phyloP scores from a whole-genome alignment of 148 eudicot genomes.

The Rhododendron vialii region DNA sequence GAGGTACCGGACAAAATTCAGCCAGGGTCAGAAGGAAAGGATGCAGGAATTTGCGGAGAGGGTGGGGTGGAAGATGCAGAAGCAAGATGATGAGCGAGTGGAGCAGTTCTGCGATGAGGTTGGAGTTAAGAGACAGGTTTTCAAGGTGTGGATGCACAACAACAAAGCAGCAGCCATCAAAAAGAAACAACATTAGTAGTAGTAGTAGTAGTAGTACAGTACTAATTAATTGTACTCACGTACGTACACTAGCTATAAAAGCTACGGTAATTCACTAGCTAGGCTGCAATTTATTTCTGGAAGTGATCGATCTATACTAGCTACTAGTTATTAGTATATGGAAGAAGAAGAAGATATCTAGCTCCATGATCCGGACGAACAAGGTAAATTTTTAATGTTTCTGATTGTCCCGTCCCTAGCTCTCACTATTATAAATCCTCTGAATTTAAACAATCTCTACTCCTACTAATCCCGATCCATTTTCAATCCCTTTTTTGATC shows the following conservation, averaged over 20 bases:
- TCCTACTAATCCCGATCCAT: neutral
- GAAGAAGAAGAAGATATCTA: no score
- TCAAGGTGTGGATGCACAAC: slow-evolving; percentile 75
- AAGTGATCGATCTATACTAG: no score
- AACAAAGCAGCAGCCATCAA: slow-evolving; percentile 49
- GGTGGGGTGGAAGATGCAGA: slow-evolving; percentile 59
- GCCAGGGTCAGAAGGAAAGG: slow-evolving; percentile 38
- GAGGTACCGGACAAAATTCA: slow-evolving; percentile 55
- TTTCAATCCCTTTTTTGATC: neutral
- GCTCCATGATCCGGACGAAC: no score
- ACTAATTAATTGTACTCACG: no score
- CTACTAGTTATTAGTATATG: no score
- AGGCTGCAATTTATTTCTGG: no score
- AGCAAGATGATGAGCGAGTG: slow-evolving; percentile 40
- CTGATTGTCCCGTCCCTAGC: no score
- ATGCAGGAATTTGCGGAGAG: slow-evolving; percentile 50
- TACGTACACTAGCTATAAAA: no score
- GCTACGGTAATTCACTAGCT: no score
- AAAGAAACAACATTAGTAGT: slow-evolving; percentile 26
- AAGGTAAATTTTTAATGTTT: no score
- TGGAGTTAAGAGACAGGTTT: slow-evolving; percentile 49
- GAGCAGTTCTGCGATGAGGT: slow-evolving; percentile 36
- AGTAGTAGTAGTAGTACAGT: neutral
- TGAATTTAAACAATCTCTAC: no score
- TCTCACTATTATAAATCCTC: no score